Percentiles rank a stretch among this genome's conserved stretches.
These are phyloP conservation scores for Nitzschia sp. DNA, from an alignment of 108 stramenopile species.

Conservation along the genomic window DNA sequence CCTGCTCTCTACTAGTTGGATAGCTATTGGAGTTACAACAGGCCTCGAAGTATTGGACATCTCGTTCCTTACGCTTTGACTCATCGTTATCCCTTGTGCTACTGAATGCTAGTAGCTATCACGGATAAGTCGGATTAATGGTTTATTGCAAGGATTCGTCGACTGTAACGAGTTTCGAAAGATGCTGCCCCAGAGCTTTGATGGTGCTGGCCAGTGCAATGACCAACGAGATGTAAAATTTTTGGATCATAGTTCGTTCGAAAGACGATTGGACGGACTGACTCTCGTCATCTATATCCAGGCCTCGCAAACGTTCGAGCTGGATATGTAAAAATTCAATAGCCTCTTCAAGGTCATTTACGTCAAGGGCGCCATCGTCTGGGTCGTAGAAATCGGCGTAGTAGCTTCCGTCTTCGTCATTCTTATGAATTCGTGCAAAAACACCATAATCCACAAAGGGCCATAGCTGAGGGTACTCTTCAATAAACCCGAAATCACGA, in stretches of 20 bases:
- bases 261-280: background rate
- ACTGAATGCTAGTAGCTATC: too few species aligned
- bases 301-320: background rate
- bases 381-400: background rate
- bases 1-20: too few species aligned
- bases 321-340: background rate
- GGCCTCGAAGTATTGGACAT: too few species aligned
- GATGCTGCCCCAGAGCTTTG: too few species aligned
- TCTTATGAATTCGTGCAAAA: background rate
- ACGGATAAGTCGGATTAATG: too few species aligned
- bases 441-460: background rate
- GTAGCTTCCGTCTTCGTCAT: background rate
- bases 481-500: slow-evolving; percentile 39
- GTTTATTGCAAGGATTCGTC: too few species aligned
- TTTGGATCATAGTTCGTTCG: background rate
- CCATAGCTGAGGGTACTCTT: slow-evolving; percentile 27
- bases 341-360: background rate
- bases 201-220: background rate
- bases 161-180: too few species aligned
- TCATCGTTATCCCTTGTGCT: too few species aligned
- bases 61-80: too few species aligned
- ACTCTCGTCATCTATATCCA: background rate
- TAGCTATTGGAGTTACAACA: too few species aligned
- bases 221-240: background rate
- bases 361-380: background rate